Base-by-base conservation (phyloP, 139 green algal genomes). In the Ulvella scutata region DNA sequence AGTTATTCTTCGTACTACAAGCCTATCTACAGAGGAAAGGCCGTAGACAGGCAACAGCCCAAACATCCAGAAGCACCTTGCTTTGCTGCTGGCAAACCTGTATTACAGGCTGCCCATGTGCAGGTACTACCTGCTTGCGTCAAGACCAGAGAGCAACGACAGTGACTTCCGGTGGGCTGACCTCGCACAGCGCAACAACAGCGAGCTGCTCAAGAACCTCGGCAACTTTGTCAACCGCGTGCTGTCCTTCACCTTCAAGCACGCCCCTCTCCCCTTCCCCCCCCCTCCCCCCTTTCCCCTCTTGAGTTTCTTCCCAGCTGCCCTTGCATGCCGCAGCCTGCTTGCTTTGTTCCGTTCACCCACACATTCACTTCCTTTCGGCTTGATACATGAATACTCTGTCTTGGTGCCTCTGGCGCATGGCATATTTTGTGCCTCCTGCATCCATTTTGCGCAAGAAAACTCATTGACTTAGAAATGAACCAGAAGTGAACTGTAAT, bases 111-210 rank as follows among this genome's bases (percentile, higher is more conserved):
- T n/a, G n/a, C n/a, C n/a, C n/a, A 87, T 96, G 43, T 98, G 94
- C 93, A 85, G 94, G 17, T 98, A 97, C 85, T 98, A 97, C 86
- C 86, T 98, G 76, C 88, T 98, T 37, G 79, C 80, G 13, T 91
- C 93, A 78, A 80, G 92, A 3, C 92, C 92, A 0, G 92, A 97
- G 88, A 62, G 75, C n/a, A 37, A 77, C 33, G 86, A 91, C 80
- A 88, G 88, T 13, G 89, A 90, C 78, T 98, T 98, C 84, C 90
- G 91, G 79, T 98, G 94, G 94, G 74, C 75, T 4, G 94, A 98
- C 82, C 86, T 98, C 74, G 86, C 83, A 28, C 73, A 77, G 74
- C 79, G 81, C 67, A 94, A 90, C 85, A 98, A 98, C 83, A 82
- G 72, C 3, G 94, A 98, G 82, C 90, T 98, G 77, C 86, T 97